phyloP scores from a whole-genome alignment of 1,284 basidiomycete genomes.

The Salmacisia buchloeana region DNA sequence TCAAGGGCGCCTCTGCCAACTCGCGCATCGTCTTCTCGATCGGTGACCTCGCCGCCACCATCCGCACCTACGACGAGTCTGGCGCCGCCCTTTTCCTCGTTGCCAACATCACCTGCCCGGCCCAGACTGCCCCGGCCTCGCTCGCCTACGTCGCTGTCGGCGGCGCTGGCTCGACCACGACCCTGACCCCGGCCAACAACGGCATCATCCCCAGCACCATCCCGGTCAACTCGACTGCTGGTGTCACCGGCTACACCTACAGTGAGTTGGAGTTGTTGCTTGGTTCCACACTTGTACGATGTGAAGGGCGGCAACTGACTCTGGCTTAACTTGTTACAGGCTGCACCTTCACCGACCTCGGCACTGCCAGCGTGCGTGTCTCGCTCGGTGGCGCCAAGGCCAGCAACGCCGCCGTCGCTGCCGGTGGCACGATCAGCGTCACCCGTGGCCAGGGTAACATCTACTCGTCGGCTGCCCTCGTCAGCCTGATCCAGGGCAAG shows the following conservation, averaged over 20 bases:
- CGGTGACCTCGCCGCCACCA: neutral
- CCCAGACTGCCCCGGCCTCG: slow-evolving; percentile 3
- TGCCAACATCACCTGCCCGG: slow-evolving; percentile 6
- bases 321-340: too few relatives aligned
- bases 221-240: slow-evolving; percentile 6
- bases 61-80: neutral
- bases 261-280: too few relatives aligned
- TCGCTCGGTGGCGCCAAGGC: slow-evolving; percentile 1
- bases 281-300: too few relatives aligned
- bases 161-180: neutral
- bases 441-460: slow-evolving; percentile 8
- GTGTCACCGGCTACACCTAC: slow-evolving; percentile 6
- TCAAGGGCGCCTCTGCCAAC: slow-evolving; percentile 8
- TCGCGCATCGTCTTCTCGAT: neutral
- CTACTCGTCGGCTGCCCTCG: slow-evolving; percentile 5
- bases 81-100: neutral
- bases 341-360: slow-evolving; percentile 8
- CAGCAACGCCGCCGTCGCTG: slow-evolving; percentile 4
- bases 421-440: neutral
- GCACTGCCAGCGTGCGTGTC: neutral
- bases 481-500: slow-evolving; percentile 8
- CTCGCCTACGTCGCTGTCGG: slow-evolving; percentile 1
- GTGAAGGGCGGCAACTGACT: too few relatives aligned
- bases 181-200: neutral
- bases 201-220: neutral